Evolutionary conservation across 1,284 basidiomycete species (phyloP), one percentile per base, ranked within the genome.

Genomic region (Irpex sp.): DNA sequence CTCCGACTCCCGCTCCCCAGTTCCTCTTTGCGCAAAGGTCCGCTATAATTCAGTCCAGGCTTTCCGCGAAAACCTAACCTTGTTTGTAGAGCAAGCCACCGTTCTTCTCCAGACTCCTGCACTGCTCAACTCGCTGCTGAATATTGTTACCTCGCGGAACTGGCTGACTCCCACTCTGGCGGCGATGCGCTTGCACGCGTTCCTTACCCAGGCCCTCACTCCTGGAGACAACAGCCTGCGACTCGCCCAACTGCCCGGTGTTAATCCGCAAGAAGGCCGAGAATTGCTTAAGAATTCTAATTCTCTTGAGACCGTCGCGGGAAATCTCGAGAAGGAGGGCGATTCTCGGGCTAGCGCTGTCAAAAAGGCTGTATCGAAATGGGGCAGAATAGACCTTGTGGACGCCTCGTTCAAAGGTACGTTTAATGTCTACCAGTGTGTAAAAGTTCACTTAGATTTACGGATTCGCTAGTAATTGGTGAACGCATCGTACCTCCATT

Each of bases 401-500:
- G 90, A 93, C 71, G 91, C 92, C 31, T 80, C 85, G 53, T 98
- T 98, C 83, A 94, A 92, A 82, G 94, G 94, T 93, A 66, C 53
- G 81, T 71, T 19, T 7, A 31, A 31, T 31, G 39, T 61, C 33
- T 36, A 43, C 15, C 39, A n/a, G 15, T n/a, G 15, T 43, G 9
- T 43, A 11, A n/a, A 2, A 11, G 1, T n/a, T 11, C 39, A 43
- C 39, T 2, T 43, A 11, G 9, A 58, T 46, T 31, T 31, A 31
- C 31, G 31, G 31, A 31, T 31, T 31, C 31, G 31, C 31, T 66
- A 95, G 96, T 98, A 61, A 90, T 94, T 60, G 97, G 93, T 60
- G 97, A 99, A 75, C 89, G 89, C 46, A 77, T 92, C 53, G 88
- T 98, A 36, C 93, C 93, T 0, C 95, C 97, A 0, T 90, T 92